phyloP scores from a whole-genome alignment of 2,329 filamentous ascomycete genomes.

The Colletotrichum camelliae region DNA sequence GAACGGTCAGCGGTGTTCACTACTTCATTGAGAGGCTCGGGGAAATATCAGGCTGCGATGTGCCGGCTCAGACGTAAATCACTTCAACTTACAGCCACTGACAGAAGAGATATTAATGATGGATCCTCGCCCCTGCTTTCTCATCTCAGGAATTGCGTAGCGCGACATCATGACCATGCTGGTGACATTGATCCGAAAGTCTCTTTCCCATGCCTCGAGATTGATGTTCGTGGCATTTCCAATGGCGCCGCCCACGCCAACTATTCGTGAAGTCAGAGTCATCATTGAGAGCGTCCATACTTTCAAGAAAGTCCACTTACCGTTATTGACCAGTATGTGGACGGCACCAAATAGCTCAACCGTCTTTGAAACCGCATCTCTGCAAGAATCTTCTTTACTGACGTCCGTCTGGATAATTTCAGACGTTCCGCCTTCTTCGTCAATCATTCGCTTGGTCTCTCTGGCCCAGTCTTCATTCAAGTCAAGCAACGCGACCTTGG shows the following conservation, averaged over 20 bases:
- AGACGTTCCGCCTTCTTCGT: slow-evolving; percentile 28
- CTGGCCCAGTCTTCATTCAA: slow-evolving; percentile 26
- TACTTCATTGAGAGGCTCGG: rapidly evolving
- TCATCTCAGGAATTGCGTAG: slow-evolving; percentile 65
- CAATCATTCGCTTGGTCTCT: slow-evolving; percentile 34
- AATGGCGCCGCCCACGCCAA: slow-evolving; percentile 24
- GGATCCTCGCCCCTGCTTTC: slow-evolving; percentile 33
- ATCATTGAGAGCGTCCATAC: background rate
- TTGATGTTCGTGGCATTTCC: slow-evolving; percentile 11
- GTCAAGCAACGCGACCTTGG: slow-evolving; percentile 30
- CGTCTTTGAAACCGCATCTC: slow-evolving; percentile 24
- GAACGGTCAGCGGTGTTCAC: background rate
- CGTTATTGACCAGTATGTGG: slow-evolving; percentile 33
- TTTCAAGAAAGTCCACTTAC: slow-evolving; percentile 12
- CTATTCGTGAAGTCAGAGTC: background rate
- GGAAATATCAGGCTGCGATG: background rate
- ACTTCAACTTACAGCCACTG: slow-evolving; percentile 23
- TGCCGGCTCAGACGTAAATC: background rate
- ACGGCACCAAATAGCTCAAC: slow-evolving; percentile 28
- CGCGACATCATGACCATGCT: slow-evolving; percentile 72
- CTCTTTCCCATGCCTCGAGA: slow-evolving; percentile 33
- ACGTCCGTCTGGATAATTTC: slow-evolving; percentile 31
- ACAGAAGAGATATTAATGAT: slow-evolving; percentile 28
- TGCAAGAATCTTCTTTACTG: slow-evolving; percentile 27
- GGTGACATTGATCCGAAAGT: slow-evolving; percentile 59